These are phyloP conservation scores for Przewalskia tangutica DNA, from an alignment of 257 asterid species.

Conservation along the genomic window DNA sequence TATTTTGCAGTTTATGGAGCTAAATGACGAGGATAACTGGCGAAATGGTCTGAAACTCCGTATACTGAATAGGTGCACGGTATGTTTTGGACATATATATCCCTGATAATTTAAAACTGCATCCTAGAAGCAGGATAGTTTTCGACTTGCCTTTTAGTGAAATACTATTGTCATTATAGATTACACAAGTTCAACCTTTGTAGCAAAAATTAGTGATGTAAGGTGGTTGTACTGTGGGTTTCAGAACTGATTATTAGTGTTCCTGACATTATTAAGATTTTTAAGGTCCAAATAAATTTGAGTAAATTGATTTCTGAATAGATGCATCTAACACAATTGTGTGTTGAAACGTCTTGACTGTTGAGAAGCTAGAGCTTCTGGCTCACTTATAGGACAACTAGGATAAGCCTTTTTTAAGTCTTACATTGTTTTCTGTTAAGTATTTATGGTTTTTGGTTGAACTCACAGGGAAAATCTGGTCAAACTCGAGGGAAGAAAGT, in stretches of 20 bases:
- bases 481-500: slow-evolving; percentile 43
- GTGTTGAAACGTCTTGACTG: too few species aligned
- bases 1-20: slow-evolving; percentile 45
- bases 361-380: neutral
- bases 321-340: too few species aligned
- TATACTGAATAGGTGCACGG: slow-evolving; percentile 46
- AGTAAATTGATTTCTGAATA: too few species aligned
- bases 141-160: neutral
- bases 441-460: neutral
- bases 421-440: neutral
- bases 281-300: neutral
- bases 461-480: slow-evolving; percentile 39
- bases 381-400: neutral
- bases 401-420: neutral
- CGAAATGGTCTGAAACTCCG: slow-evolving; percentile 84
- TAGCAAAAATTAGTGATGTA: neutral
- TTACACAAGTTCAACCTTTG: too few species aligned
- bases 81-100: slow-evolving; percentile 20
- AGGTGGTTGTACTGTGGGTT: neutral
- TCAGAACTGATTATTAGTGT: neutral
- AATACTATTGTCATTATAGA: too few species aligned
- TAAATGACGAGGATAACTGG: slow-evolving; percentile 74
- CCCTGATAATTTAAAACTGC: neutral
- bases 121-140: neutral
- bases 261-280: neutral